phyloP scores from a whole-genome alignment of 2,329 filamentous ascomycete species.

The Fusarium temperatum region DNA sequence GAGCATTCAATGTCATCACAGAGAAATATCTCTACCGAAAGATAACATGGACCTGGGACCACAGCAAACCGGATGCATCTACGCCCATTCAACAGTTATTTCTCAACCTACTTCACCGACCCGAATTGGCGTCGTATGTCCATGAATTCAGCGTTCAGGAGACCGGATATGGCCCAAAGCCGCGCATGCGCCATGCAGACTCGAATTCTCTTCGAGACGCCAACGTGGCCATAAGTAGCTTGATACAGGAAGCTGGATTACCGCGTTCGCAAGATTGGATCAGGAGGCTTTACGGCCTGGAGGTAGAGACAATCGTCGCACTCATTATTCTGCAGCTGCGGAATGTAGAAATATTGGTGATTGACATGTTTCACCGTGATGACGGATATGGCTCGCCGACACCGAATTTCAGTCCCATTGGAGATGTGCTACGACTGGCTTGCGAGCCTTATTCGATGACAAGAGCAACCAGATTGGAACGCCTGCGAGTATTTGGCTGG shows the following conservation, averaged over 20 bases:
- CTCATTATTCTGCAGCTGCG: neutral
- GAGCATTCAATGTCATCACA: neutral
- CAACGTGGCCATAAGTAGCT: neutral
- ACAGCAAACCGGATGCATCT: neutral
- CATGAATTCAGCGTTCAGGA: neutral
- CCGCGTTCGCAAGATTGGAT: neutral
- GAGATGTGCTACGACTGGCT: neutral
- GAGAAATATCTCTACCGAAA: neutral
- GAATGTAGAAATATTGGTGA: neutral
- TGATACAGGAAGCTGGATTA: neutral
- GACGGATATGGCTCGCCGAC: neutral
- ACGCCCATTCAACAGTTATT: neutral
- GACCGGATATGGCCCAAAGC: neutral
- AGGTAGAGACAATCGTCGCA: fast-evolving
- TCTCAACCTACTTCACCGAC: fast-evolving
- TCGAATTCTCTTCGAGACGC: neutral
- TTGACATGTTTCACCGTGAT: neutral
- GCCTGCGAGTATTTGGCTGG: neutral
- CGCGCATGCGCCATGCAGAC: neutral
- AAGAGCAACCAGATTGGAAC: neutral
- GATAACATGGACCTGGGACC: neutral
- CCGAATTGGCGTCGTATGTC: neutral
- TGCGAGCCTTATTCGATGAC: neutral
- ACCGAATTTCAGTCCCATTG: neutral
- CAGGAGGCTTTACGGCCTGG: neutral